Conservation (phyloP, 768 basidiomycete species). For the Auricularia cornea region DNA sequence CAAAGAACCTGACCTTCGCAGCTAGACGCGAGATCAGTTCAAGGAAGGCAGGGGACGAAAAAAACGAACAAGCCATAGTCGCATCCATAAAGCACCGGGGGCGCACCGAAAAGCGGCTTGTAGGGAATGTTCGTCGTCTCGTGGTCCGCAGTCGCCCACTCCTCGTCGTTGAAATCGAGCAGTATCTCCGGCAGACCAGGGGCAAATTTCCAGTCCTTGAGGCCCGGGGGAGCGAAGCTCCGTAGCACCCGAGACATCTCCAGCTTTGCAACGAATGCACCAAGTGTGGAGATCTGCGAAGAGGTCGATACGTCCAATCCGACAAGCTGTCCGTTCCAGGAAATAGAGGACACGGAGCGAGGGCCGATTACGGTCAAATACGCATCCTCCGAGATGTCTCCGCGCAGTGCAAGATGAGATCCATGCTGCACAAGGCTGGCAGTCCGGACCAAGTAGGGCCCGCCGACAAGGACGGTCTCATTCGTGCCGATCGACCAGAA, state of each 20-base stretch:
- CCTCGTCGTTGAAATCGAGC: constrained; percentile 46
- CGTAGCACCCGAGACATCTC: neutral
- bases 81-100: constrained; percentile 72
- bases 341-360: constrained; percentile 39
- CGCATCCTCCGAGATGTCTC: constrained; percentile 57
- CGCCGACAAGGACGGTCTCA: constrained; percentile 45
- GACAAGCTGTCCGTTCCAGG: constrained; percentile 62
- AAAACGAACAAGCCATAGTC: constrained; percentile 78
- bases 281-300: constrained; percentile 13
- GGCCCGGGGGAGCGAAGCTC: constrained; percentile 13
- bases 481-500: constrained; percentile 75
- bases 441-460: constrained; percentile 40
- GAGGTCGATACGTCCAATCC: neutral
- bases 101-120: constrained; percentile 65
- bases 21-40: constrained; percentile 28
- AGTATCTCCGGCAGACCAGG: constrained; percentile 69
- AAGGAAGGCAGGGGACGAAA: neutral
- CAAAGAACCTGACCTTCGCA: constrained; percentile 78
- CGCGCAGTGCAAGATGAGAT: constrained; percentile 43
- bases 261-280: constrained; percentile 45
- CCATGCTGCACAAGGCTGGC: constrained; percentile 22
- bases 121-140: constrained; percentile 66
- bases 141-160: constrained; percentile 61
- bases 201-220: constrained; percentile 65
- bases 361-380: constrained; percentile 59